Evolutionary conservation across 352 stramenopile genomes (phyloP).

Genomic region (Globisporangium perplexum): DNA sequence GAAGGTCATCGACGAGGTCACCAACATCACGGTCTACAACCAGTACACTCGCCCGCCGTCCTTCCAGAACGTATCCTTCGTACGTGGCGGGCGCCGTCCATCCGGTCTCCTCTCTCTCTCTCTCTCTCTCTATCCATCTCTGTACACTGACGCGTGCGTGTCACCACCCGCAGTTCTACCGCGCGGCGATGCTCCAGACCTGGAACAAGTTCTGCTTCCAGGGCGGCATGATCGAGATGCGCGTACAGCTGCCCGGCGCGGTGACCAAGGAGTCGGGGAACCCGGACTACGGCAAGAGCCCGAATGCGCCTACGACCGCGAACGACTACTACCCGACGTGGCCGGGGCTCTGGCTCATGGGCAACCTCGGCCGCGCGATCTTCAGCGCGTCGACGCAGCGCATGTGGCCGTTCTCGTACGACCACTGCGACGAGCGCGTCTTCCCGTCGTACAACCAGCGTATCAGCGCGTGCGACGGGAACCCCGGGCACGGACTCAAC

Average conservation of each 20-base stretch:
- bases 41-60: constrained; percentile 44
- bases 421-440: constrained; percentile 85
- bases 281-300: constrained; percentile 68
- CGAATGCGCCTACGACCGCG: constrained; percentile 29
- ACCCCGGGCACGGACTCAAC: constrained; percentile 91
- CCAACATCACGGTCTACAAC: constrained; percentile 65
- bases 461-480: constrained; percentile 86
- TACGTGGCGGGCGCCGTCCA: too few species aligned
- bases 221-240: constrained; percentile 91
- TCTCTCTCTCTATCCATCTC: too few species aligned
- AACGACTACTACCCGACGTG: constrained; percentile 74
- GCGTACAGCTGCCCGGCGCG: constrained; percentile 86
- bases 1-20: constrained; percentile 44
- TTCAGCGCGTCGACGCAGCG: constrained; percentile 92
- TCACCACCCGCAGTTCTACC: constrained; percentile 8
- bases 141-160: not conserved
- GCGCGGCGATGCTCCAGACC: constrained; percentile 83
- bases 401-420: constrained; percentile 96
- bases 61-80: constrained; percentile 46
- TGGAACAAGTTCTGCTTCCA: constrained; percentile 97
- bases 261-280: constrained; percentile 56
- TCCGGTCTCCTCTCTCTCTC: too few species aligned
- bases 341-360: constrained; percentile 95
- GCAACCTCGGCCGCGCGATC: constrained; percentile 92
- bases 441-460: constrained; percentile 71